Conservation (phyloP, 345 rosid genomes). For the Mallotus nudiflorus region DNA sequence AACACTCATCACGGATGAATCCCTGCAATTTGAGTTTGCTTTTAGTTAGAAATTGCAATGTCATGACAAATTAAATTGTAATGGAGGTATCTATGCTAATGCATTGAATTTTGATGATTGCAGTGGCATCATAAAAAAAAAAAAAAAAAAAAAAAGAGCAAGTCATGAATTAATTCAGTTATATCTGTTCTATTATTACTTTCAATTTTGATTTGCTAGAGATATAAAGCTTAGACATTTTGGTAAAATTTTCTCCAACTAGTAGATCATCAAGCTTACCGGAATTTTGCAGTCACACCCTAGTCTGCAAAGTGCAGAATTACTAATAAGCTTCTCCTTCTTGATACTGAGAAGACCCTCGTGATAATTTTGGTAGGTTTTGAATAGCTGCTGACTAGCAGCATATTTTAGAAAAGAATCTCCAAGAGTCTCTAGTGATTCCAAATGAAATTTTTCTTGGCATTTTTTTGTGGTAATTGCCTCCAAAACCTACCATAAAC, state of each 20-base stretch:
- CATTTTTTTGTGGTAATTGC: slow-evolving; percentile 85
- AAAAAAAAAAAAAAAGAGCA: background rate
- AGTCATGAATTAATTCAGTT: background rate
- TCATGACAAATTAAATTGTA: no score
- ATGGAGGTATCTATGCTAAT: no score
- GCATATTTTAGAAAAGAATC: slow-evolving; percentile 93
- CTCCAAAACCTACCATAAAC: slow-evolving; percentile 64
- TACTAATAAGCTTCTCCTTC: slow-evolving; percentile 62
- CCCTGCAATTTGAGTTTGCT: slow-evolving; percentile 42
- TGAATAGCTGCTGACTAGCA: slow-evolving; percentile 69
- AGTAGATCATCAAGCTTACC: slow-evolving; percentile 36
- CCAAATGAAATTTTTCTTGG: slow-evolving; percentile 75
- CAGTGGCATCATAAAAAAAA: no score
- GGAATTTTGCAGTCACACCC: slow-evolving; percentile 74
- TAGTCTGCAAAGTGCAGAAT: slow-evolving; percentile 63
- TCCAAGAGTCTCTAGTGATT: slow-evolving; percentile 89
- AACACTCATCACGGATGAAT: slow-evolving; percentile 66
- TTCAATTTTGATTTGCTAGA: background rate
- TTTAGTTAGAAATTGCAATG: background rate
- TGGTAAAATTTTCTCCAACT: background rate
- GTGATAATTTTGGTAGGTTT: slow-evolving; percentile 45
- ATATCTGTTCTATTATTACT: background rate
- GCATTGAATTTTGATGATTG: no score
- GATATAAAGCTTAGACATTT: background rate
- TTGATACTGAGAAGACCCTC: slow-evolving; percentile 79